Conservation (phyloP, 805 yeast species). For the Zygoascus biomembranicola region DNA sequence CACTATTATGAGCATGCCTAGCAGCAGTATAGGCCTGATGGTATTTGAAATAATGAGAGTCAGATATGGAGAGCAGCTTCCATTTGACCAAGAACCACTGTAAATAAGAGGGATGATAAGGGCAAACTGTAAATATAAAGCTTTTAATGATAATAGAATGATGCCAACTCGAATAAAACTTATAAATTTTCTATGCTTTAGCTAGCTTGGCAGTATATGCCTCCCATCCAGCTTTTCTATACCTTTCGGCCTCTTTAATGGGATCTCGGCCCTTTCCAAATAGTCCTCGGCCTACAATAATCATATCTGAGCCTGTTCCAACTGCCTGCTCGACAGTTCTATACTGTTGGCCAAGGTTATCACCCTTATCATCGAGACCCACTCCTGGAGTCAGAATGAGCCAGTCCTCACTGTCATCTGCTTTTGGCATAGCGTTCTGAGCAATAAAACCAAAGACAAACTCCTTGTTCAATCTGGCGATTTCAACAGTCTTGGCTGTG, state of each 20-base stretch:
- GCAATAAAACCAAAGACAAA: slow-evolving; percentile 97
- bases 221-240: slow-evolving; percentile 90
- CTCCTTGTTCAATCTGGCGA: slow-evolving; percentile 77
- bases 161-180: not conserved
- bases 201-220: slow-evolving; percentile 44
- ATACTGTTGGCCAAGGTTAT: slow-evolving; percentile 92
- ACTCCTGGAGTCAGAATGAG: slow-evolving; percentile 97
- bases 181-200: not conserved
- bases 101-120: slow-evolving; percentile 2
- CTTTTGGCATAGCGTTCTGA: slow-evolving; percentile 63
- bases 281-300: slow-evolving; percentile 97
- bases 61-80: slow-evolving; percentile 12
- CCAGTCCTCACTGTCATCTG: slow-evolving; percentile 88
- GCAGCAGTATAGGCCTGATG: slow-evolving; percentile 78
- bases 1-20: slow-evolving; percentile 72
- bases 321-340: slow-evolving; percentile 84
- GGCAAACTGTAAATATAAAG: not conserved
- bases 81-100: slow-evolving; percentile 1
- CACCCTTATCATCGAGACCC: slow-evolving; percentile 95
- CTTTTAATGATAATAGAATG: not conserved
- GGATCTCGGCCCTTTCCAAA: slow-evolving; percentile 95
- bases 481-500: slow-evolving; percentile 78
- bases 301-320: slow-evolving; percentile 80
- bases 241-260: slow-evolving; percentile 74
- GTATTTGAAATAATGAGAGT: slow-evolving; percentile 74